Conservation (phyloP, 257 asterid genomes). For the Ehretia macrophylla region DNA sequence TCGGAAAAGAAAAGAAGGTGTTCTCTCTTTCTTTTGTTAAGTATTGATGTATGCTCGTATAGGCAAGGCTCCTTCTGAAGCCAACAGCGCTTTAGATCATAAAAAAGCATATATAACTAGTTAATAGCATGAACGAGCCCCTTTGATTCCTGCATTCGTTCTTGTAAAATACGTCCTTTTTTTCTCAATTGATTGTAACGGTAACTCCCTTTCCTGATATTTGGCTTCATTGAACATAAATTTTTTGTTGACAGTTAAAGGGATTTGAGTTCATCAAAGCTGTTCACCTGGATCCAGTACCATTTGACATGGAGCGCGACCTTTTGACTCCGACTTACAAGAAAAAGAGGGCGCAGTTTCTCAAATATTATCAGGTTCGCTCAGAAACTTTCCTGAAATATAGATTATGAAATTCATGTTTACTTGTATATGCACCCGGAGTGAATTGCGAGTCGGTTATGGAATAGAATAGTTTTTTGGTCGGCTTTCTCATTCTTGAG, state of each 20-base stretch:
- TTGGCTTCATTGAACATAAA: background rate
- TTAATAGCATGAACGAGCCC: no score
- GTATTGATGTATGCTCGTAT: background rate
- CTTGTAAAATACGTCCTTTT: no score
- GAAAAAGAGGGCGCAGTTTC: conserved; percentile 64
- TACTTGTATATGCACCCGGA: no score
- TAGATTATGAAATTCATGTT: background rate
- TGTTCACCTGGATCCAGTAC: conserved; percentile 52
- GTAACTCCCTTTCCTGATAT: background rate
- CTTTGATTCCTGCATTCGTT: no score
- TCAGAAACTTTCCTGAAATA: background rate
- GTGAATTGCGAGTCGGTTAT: no score
- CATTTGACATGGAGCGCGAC: conserved; percentile 84
- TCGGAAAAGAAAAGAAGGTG: conserved; percentile 75
- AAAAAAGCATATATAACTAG: no score
- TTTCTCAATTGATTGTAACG: no score
- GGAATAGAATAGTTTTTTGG: no score
- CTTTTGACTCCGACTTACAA: conserved; percentile 78
- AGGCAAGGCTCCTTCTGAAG: no score
- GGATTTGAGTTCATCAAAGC: conserved; percentile 77
- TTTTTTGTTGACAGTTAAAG: conserved; percentile 45
- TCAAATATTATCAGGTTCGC: conserved; percentile 64
- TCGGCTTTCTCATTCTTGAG: no score
- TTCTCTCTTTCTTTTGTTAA: conserved; percentile 1
- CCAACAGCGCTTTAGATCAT: no score